Percentiles rank a stretch among this genome's conserved stretches.
Evolutionary conservation across 169 alveolate genomes (phyloP).

Genomic region (Eimeria falciformis): DNA sequence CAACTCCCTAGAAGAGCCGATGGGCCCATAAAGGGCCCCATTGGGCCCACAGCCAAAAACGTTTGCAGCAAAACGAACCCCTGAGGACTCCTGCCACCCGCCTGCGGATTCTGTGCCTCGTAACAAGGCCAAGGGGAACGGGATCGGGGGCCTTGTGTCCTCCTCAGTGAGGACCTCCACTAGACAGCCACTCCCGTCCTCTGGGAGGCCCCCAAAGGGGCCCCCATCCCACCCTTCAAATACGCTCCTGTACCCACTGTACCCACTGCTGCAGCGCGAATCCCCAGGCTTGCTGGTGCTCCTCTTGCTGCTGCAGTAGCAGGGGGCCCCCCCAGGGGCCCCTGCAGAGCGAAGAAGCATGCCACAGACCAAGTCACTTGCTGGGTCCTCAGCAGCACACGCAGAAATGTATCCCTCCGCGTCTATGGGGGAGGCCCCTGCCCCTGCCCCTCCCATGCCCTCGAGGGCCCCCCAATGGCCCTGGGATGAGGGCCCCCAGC

Average conservation of each 20-base stretch:
- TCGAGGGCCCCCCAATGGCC: constrained; percentile 35
- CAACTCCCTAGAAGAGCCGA: constrained; percentile 3
- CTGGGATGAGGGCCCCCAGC: constrained; percentile 16
- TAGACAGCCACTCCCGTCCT: background rate
- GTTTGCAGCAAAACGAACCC: background rate
- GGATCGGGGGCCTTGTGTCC: constrained; percentile 32
- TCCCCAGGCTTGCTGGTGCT: background rate
- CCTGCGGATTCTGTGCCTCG: constrained; percentile 20
- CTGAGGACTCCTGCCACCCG: background rate
- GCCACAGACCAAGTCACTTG: constrained; percentile 8
- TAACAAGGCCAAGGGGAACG: background rate
- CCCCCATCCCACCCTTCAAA: background rate
- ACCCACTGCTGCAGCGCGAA: constrained; percentile 4
- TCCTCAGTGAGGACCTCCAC: constrained; percentile 9
- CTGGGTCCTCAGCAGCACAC: background rate
- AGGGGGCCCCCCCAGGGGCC: constrained; percentile 42
- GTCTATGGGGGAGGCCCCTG: background rate
- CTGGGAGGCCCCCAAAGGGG: constrained; percentile 43
- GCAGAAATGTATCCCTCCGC: background rate
- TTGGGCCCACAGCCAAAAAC: background rate
- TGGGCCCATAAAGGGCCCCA: background rate
- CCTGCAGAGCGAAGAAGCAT: background rate
- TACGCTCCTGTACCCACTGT: constrained; percentile 23
- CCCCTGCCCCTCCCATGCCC: background rate
- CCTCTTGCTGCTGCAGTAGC: constrained; percentile 5